Conservation (phyloP, 352 stramenopile genomes). For the Globisporangium lucens region DNA sequence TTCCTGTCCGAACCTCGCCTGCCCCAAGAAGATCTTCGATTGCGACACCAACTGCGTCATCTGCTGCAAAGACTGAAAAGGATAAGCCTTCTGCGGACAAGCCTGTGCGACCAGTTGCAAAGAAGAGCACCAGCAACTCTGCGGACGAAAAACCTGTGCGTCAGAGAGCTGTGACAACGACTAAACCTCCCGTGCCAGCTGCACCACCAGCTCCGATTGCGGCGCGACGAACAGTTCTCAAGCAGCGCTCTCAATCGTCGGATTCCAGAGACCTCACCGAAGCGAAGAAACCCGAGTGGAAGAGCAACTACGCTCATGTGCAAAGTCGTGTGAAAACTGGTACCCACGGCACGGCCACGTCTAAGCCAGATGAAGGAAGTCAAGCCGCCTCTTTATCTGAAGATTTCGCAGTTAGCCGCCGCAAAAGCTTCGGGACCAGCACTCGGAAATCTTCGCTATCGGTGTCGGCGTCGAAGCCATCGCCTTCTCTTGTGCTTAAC, state of each 20-base stretch:
- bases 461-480: conserved; percentile 1
- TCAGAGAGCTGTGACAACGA: conserved; percentile 3
- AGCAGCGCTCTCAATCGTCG: conserved; percentile 16
- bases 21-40: conserved; percentile 6
- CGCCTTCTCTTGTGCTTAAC: conserved; percentile 6
- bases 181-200: background rate
- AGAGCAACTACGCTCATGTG: background rate
- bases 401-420: background rate
- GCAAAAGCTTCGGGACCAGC: conserved; percentile 11
- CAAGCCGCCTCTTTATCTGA: background rate
- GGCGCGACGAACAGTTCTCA: conserved; percentile 2
- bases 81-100: background rate
- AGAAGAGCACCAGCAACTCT: background rate
- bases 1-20: conserved; percentile 8
- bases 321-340: conserved; percentile 6
- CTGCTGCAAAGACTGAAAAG: conserved; percentile 9
- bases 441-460: background rate
- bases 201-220: background rate
- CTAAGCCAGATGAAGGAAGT: background rate
- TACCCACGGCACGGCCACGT: background rate
- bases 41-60: conserved; percentile 13
- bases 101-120: background rate
- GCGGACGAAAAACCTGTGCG: background rate
- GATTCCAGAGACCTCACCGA: conserved; percentile 12
- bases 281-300: conserved; percentile 6